Evolutionary conservation across 331 rosid species (phyloP).

Genomic region (Phaseolus coccineus): DNA sequence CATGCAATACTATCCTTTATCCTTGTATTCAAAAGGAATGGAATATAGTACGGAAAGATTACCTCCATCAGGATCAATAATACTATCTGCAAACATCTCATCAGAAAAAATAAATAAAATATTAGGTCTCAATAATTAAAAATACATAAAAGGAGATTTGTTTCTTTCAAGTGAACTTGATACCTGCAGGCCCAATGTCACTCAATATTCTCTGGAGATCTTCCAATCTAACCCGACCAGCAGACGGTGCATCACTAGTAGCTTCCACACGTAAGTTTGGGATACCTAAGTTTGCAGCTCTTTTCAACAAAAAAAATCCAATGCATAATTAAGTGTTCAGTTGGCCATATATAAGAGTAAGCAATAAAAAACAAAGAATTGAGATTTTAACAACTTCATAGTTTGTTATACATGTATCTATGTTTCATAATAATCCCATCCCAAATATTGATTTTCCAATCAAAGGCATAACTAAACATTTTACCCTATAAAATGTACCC

Average conservation of each 20-base stretch:
- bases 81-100: conserved; percentile 61
- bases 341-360: neutral
- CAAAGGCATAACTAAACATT: neutral
- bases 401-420: neutral
- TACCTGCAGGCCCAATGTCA: conserved; percentile 84
- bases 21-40: conserved; percentile 21
- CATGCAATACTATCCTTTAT: conserved; percentile 28
- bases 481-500: neutral
- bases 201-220: conserved; percentile 89
- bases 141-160: neutral
- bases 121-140: conserved; percentile 49
- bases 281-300: conserved; percentile 67
- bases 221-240: conserved; percentile 86
- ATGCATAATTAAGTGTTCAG: conserved; percentile 18
- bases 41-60: conserved; percentile 40
- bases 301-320: conserved; percentile 31
- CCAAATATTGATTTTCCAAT: neutral
- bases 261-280: conserved; percentile 70
- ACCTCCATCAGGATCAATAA: conserved; percentile 89
- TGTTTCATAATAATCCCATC: neutral
- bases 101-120: conserved; percentile 36
- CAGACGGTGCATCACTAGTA: conserved; percentile 62
- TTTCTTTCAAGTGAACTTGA: conserved; percentile 20
- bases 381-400: neutral
- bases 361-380: neutral